Base-by-base conservation (phyloP, 2,329 filamentous ascomycete genomes). In the Claviceps maximensis region DNA sequence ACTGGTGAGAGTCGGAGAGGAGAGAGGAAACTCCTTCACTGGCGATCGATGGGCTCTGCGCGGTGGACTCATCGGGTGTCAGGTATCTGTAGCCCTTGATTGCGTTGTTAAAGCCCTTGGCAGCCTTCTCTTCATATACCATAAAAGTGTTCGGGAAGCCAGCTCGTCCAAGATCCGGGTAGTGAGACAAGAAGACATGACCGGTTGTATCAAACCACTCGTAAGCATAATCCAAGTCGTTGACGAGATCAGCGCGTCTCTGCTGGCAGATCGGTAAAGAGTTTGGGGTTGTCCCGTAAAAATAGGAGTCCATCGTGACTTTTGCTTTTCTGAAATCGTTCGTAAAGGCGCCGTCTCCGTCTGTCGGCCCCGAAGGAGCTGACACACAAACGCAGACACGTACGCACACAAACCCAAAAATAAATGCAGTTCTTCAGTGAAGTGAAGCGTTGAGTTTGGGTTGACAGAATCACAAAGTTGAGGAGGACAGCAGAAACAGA, bases 41-140 rank as follows among this genome's bases (percentile, higher is more conserved):
- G 19, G 51, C 52, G 46, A 52, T 50, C 4, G 54, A 53, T 27
- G 54, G 53, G 21, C 56, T 57, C 2, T 52, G 21, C 15, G 44
- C n/a, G 5, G 27, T 21, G 9, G 53, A 33, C 13, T 49, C 47
- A 12, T 33, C 54, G 7, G 56, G 53, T 1, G 52, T 56, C 27
- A 49, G 38, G 33, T 52, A 51, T 23, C 27, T 31, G 41, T 27
- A 17, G 7, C 38, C 13, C 17, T 31, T 19, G 0, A 25, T 29
- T 25, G 23, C 19, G 44, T 49, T 49, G 21, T 45, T 19, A 40
- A 23, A 40, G 40, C 9, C 19, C 19, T 33, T 31, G 27, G 23
- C 17, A 3, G 5, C 9, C 33, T 25, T n/a, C 2, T 51, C 53
- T 19, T 41, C 17, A 4, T 21, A 17, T 15, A 3, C 17, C 15